Evolutionary conservation across 2,329 filamentous ascomycete species (phyloP).

Genomic region (Remersonia thermophila): DNA sequence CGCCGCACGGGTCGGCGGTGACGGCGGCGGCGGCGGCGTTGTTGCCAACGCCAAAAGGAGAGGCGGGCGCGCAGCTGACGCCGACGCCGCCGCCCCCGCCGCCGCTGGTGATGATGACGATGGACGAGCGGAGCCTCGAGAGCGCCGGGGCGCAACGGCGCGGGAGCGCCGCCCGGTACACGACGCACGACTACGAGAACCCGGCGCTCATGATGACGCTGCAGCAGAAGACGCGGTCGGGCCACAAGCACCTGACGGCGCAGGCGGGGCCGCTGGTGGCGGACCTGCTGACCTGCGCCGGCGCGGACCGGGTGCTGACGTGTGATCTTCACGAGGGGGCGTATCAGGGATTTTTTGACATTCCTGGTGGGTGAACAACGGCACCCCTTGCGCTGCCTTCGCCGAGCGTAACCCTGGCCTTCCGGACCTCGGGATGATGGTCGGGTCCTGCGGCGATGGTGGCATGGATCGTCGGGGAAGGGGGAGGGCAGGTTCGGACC

Average conservation of each 20-base stretch:
- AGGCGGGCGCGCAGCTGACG: background rate
- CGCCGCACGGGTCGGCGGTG: constrained; percentile 51
- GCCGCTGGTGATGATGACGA: no score
- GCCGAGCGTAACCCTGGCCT: no score
- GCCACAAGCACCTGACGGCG: constrained; percentile 97
- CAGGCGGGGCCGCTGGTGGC: constrained; percentile 92
- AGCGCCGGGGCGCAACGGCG: no score
- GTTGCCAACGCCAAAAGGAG: background rate
- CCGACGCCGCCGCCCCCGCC: no score
- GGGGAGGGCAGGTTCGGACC: no score
- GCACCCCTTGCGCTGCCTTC: background rate
- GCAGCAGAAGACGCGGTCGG: constrained; percentile 58
- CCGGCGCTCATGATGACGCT: constrained; percentile 43
- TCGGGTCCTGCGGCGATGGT: no score
- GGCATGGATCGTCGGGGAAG: background rate
- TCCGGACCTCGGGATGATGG: no score
- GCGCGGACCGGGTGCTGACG: constrained; percentile 49
- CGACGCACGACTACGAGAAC: constrained; percentile 55
- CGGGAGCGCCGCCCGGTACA: constrained; percentile 25
- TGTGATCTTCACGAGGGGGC: constrained; percentile 75
- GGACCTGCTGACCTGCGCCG: constrained; percentile 86
- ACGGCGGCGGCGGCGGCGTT: background rate
- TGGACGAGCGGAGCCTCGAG: no score
- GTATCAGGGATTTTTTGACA: constrained; percentile 54
- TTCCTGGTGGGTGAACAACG: constrained; percentile 11